phyloP scores from a whole-genome alignment of 208 protist genomes.

The Leishmania amazonensis region DNA sequence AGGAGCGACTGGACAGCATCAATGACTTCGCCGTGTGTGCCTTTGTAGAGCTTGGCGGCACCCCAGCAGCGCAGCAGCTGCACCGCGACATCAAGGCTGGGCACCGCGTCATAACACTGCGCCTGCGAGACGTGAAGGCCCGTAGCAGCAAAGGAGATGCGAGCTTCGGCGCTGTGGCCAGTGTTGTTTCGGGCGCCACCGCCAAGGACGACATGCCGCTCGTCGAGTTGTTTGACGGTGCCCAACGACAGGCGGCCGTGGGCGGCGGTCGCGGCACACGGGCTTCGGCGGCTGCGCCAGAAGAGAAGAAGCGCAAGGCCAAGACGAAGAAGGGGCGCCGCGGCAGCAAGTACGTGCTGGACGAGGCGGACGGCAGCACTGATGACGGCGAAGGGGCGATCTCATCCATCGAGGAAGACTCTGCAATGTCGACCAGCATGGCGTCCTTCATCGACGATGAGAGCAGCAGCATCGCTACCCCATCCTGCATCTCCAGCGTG shows the following conservation, averaged over 20 bases:
- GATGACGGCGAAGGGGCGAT: conserved; percentile 8
- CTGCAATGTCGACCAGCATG: conserved; percentile 17
- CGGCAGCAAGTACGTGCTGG: conserved; percentile 35
- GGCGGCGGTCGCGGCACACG: not conserved
- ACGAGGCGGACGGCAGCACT: conserved; percentile 27
- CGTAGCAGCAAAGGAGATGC: not conserved
- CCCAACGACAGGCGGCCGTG: not conserved
- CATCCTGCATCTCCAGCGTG: conserved; percentile 11
- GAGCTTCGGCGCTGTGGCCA: not conserved
- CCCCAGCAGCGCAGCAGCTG: conserved; percentile 42
- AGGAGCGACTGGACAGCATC: conserved; percentile 73
- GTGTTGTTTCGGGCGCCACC: not conserved
- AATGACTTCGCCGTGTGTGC: conserved; percentile 74
- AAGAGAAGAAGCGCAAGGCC: not conserved
- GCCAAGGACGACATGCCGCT: conserved; percentile 14
- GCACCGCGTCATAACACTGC: conserved; percentile 31
- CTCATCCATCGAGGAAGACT: conserved; percentile 10
- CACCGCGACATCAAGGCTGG: conserved; percentile 40
- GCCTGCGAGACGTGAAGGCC: conserved; percentile 45
- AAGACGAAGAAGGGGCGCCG: not conserved
- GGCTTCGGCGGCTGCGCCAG: not conserved
- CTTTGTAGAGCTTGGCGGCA: conserved; percentile 64
- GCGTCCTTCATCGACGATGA: conserved; percentile 30
- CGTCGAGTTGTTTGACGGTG: conserved; percentile 4
- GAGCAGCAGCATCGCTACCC: conserved; percentile 12